These are phyloP conservation scores for Calonectria naviculata DNA, from an alignment of 2,329 filamentous ascomycete species.

Conservation along the genomic window DNA sequence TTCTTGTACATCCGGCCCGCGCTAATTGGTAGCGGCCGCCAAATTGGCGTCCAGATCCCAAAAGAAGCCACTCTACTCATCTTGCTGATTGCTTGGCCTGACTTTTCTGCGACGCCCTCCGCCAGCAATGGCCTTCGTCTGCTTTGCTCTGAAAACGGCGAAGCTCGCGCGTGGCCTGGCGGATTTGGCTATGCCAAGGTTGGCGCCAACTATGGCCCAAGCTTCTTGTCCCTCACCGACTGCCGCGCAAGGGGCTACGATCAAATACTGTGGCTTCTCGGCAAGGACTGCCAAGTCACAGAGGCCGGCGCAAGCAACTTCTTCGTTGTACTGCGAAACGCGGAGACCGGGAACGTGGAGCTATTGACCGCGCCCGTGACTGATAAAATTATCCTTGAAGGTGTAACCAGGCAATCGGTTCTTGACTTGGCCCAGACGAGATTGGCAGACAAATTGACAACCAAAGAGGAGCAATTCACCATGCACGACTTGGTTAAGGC, in stretches of 20 bases:
- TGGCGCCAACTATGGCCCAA: constrained; percentile 31
- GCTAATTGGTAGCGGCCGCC: constrained; percentile 18
- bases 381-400: constrained; percentile 71
- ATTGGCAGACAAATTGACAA: not conserved
- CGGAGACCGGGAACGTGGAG: constrained; percentile 60
- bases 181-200: constrained; percentile 37
- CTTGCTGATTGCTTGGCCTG: not conserved
- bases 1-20: constrained; percentile 21
- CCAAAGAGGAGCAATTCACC: constrained; percentile 64
- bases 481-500: constrained; percentile 71
- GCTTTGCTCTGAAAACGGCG: constrained; percentile 11
- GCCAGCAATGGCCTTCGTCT: constrained; percentile 14
- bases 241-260: constrained; percentile 21
- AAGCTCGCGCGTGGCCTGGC: constrained; percentile 45
- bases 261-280: constrained; percentile 74
- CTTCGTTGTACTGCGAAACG: constrained; percentile 69
- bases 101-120: constrained; percentile 12
- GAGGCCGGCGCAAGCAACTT: constrained; percentile 70
- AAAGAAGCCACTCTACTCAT: constrained; percentile 16
- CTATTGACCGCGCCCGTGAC: constrained; percentile 74
- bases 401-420: constrained; percentile 73
- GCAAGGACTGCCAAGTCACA: constrained; percentile 57
- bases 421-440: constrained; percentile 63
- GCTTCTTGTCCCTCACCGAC: constrained; percentile 15
- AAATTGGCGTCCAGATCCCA: constrained; percentile 16